Base-by-base conservation (phyloP, 805 yeast genomes). In the Grigorovia transvaalensis region DNA sequence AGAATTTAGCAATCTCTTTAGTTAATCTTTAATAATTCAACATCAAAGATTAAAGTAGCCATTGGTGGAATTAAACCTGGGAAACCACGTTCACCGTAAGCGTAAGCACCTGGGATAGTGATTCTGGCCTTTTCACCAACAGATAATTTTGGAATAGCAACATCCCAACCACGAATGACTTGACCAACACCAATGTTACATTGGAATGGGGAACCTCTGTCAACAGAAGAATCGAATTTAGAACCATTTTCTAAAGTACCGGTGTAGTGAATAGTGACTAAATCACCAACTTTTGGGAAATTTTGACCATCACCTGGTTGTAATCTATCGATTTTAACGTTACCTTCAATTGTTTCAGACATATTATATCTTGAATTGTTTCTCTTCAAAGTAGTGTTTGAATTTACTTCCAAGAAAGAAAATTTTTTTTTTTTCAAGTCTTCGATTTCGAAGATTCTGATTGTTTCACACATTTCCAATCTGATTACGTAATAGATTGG, bases 31-130 rank as follows among this genome's bases (percentile, higher is more conserved):
- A 73, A 64, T 62, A 86, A 78, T 71, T 86, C 91, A 56, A 86
- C 93, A 60, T 86, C 93, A 61, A 86, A 86, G 63, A 88, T 74
- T 73, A 91, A 80, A 60, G 96, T 90, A 58, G 97, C 95, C 71
- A 88, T 88, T 61, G 96, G 96, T 59, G 98, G 98, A 67, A 91
- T 91, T 67, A 88, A 75, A 61, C 96, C 96, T 61, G 97, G 97
- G 82, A 85, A 88, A 48, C 98, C 98, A 73, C 95, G 83, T 58
- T 79, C 78, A 57, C 97, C 97, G 73, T 91, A 91, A 60, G 95
- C 98, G 74, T 87, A 85, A 63, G 82, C 80, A 59, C 96, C 95
- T 63, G 96, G 95, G 63, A 91, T 88, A 63, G 95, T 88, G 67
- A 91, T 77, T 68, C 85, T 79, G 49, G 97, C 96, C 77, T 85